phyloP scores from a whole-genome alignment of 768 basidiomycete species.

The Mycena belliarum region DNA sequence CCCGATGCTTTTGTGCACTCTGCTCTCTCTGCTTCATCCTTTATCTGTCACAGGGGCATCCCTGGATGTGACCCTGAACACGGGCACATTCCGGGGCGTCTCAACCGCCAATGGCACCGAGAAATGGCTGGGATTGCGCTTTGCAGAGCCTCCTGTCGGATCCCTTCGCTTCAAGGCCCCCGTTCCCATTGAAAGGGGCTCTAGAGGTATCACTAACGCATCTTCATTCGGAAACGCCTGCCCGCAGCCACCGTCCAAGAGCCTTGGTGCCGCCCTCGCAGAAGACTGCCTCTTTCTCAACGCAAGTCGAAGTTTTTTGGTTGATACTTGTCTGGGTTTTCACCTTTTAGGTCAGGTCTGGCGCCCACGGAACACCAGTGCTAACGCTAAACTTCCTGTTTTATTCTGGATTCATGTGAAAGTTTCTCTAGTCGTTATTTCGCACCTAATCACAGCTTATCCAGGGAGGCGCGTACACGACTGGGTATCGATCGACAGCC shows the following conservation, averaged over 20 bases:
- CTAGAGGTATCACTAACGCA: slow-evolving; percentile 39
- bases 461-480: slow-evolving; percentile 52
- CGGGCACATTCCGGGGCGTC: slow-evolving; percentile 51
- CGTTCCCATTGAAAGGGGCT: slow-evolving; percentile 36
- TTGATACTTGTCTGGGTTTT: not conserved
- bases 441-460: not conserved
- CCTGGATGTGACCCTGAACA: slow-evolving; percentile 41
- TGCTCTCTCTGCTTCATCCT: not conserved
- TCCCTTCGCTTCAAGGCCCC: slow-evolving; percentile 59
- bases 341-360: slow-evolving; percentile 34
- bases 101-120: slow-evolving; percentile 46
- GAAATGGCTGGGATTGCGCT: slow-evolving; percentile 64
- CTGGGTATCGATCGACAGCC: slow-evolving; percentile 5
- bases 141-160: slow-evolving; percentile 57
- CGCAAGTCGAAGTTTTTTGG: slow-evolving; percentile 19
- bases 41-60: not conserved
- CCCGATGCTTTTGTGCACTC: not conserved
- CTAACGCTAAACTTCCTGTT: slow-evolving; percentile 36
- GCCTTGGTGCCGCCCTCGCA: slow-evolving; percentile 43
- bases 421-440: not conserved
- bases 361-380: slow-evolving; percentile 31
- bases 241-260: slow-evolving; percentile 42
- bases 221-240: slow-evolving; percentile 56
- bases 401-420: slow-evolving; percentile 40
- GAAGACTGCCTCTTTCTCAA: slow-evolving; percentile 51